phyloP scores from a whole-genome alignment of 495 filamentous ascomycete species.

The Tuber borchii region DNA sequence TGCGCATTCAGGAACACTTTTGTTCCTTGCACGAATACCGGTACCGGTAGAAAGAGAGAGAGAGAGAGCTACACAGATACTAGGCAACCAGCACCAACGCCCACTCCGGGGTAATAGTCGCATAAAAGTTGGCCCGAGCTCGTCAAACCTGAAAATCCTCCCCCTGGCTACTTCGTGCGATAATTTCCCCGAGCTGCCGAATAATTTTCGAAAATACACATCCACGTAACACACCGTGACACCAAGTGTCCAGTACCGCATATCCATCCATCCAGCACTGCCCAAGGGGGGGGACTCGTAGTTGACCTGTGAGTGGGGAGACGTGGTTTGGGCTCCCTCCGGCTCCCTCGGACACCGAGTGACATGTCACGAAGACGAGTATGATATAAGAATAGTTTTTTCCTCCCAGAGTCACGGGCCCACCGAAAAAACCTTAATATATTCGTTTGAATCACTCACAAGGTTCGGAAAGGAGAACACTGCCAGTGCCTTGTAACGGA shows the following conservation, averaged over 20 bases:
- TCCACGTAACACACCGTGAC: background rate
- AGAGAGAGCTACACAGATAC: background rate
- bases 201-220: background rate
- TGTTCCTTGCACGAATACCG: background rate
- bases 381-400: background rate
- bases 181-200: background rate
- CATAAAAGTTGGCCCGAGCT: conserved; percentile 4
- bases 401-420: background rate
- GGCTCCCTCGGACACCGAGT: background rate
- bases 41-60: background rate
- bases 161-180: background rate
- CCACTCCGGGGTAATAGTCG: background rate
- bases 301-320: background rate
- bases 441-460: background rate
- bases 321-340: background rate
- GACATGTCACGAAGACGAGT: background rate
- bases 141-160: background rate
- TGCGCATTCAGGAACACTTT: background rate
- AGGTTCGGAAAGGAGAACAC: background rate
- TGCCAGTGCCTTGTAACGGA: background rate
- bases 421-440: background rate
- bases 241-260: background rate
- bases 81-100: background rate
- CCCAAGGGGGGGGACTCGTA: background rate
- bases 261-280: background rate